Conservation (phyloP, 1,284 basidiomycete genomes). For the Sanghuangporus weigelae region DNA sequence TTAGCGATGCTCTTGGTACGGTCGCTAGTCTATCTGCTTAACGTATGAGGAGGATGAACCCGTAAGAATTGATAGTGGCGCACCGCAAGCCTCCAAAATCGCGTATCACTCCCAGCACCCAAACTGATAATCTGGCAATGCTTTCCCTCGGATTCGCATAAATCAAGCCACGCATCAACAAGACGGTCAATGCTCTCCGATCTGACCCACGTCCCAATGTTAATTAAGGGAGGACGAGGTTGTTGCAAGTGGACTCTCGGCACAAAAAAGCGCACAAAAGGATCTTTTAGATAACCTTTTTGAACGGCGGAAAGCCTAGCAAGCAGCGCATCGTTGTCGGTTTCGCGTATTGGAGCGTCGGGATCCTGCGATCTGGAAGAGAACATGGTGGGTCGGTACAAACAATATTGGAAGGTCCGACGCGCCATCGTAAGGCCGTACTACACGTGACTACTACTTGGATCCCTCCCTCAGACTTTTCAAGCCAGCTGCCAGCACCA, state of each 20-base stretch:
- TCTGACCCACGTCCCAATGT: conserved; percentile 89
- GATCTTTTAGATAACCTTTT: conserved; percentile 72
- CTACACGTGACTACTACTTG: background rate
- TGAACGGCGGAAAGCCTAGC: conserved; percentile 78
- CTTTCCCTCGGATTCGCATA: conserved; percentile 33
- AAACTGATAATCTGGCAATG: conserved; percentile 81
- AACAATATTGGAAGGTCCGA: background rate
- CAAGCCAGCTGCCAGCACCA: background rate
- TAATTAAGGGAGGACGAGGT: conserved; percentile 82
- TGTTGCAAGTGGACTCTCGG: conserved; percentile 60
- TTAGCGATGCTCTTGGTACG: conserved; percentile 41
- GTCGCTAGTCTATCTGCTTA: conserved; percentile 44
- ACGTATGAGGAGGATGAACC: conserved; percentile 5
- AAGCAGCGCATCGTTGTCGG: conserved; percentile 69
- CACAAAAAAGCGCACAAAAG: conserved; percentile 58
- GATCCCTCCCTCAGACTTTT: no score
- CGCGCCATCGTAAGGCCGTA: background rate
- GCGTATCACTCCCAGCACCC: conserved; percentile 89
- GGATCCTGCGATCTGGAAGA: conserved; percentile 19
- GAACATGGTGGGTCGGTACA: conserved; percentile 9
- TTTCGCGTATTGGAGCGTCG: conserved; percentile 64
- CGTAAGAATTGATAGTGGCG: conserved; percentile 29
- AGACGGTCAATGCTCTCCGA: conserved; percentile 78
- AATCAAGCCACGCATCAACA: conserved; percentile 64
- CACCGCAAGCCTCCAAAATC: conserved; percentile 88